These are phyloP conservation scores for Phaeomoniella chlamydospora DNA, from an alignment of 2,329 filamentous ascomycete genomes.

Conservation along the genomic window DNA sequence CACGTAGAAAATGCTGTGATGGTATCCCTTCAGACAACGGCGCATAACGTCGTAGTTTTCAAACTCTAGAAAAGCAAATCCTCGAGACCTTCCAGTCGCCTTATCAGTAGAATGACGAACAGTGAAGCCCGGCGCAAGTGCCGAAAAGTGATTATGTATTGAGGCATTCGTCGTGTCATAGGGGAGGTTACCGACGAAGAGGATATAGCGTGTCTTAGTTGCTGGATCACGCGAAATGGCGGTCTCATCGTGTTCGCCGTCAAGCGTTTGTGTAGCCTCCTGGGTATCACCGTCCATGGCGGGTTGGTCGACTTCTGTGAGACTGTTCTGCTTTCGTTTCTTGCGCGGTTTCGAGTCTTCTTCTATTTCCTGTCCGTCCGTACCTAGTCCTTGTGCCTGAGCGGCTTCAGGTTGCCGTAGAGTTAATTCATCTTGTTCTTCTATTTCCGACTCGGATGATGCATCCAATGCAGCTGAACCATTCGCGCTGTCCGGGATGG, in stretches of 20 bases:
- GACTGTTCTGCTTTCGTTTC: not conserved
- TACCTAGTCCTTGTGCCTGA: too few species aligned
- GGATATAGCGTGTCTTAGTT: conserved; percentile 50
- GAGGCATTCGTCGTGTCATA: conserved; percentile 60
- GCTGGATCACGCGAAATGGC: conserved; percentile 8
- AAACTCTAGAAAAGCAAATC: conserved; percentile 83
- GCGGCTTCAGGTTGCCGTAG: too few species aligned
- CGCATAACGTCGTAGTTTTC: conserved; percentile 77
- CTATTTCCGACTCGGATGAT: too few species aligned
- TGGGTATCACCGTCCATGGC: too few species aligned
- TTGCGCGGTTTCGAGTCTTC: not conserved
- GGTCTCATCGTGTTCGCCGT: too few species aligned
- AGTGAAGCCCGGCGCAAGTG: conserved; percentile 53
- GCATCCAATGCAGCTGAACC: too few species aligned
- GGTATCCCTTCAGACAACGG: conserved; percentile 79
- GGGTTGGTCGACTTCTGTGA: not conserved
- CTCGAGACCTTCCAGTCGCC: conserved; percentile 49
- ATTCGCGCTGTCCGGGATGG: too few species aligned
- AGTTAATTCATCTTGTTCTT: too few species aligned
- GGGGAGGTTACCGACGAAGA: conserved; percentile 81
- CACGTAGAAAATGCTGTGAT: conserved; percentile 64
- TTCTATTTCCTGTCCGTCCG: not conserved
- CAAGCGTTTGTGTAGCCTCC: not conserved
- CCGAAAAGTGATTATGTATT: conserved; percentile 62
- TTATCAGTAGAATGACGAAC: conserved; percentile 63